Percentiles rank a stretch among this genome's conserved stretches.
Evolutionary conservation across 768 basidiomycete genomes (phyloP).

Genomic region (Inosperma sp.): DNA sequence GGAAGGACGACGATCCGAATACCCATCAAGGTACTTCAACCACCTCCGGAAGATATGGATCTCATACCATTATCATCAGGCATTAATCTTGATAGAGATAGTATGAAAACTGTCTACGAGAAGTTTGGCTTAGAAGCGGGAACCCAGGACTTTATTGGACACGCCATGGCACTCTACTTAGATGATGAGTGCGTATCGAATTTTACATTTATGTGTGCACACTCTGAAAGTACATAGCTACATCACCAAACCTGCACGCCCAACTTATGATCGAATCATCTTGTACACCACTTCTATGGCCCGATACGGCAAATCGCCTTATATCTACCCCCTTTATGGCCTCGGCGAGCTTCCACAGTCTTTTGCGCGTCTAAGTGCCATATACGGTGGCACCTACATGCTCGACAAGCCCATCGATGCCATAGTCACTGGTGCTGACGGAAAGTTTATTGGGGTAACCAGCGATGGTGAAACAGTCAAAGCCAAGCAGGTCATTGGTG

Average conservation of each 20-base stretch:
- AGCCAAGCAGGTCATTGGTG: slow-evolving; percentile 96
- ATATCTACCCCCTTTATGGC: slow-evolving; percentile 98
- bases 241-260: slow-evolving; percentile 85
- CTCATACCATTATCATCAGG: slow-evolving; percentile 41
- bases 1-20: slow-evolving; percentile 92
- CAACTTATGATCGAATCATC: slow-evolving; percentile 89
- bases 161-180: slow-evolving; percentile 97
- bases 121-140: slow-evolving; percentile 97
- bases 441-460: slow-evolving; percentile 91
- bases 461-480: slow-evolving; percentile 88
- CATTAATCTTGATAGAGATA: slow-evolving; percentile 81
- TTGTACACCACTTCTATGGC: slow-evolving; percentile 99
- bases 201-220: too few species aligned
- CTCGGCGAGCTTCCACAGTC: slow-evolving; percentile 98
- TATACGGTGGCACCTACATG: slow-evolving; percentile 99
- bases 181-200: slow-evolving; percentile 98
- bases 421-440: slow-evolving; percentile 80
- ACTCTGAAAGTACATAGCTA: slow-evolving; percentile 52
- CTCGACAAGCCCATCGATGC: slow-evolving; percentile 91
- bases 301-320: slow-evolving; percentile 97
- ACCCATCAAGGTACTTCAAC: slow-evolving; percentile 80
- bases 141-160: slow-evolving; percentile 98
- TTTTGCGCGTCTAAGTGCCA: slow-evolving; percentile 95
- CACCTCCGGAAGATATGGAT: neutral
- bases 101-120: slow-evolving; percentile 92